Base-by-base conservation (phyloP, 169 alveolate genomes). In the Cryptosporidium meleagridis region DNA sequence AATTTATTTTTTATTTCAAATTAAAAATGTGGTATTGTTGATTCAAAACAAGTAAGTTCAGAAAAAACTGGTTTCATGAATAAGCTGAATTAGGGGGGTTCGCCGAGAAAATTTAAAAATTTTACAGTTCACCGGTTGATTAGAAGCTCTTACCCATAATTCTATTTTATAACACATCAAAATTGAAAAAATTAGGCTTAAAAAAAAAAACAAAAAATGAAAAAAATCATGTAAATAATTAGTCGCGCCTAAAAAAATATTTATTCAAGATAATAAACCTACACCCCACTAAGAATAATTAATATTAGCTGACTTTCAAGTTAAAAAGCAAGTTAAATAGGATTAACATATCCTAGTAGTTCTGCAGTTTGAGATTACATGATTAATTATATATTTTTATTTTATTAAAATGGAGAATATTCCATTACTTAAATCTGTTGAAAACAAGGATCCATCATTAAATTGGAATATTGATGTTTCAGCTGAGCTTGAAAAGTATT, bases 391-490 rank as follows among this genome's bases (percentile, higher is more conserved):
- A 14, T 10, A 31, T 31, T 65, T n/a, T 8, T 14, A 3, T 23
- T n/a, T 21, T 16, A 21, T 26, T 18, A 52, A 51, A 14, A 51
- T 72, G 73, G 75, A 80, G 55, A 65, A 53, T 44, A 62, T 80
- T 44, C 75, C 89, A 45, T 39, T 80, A 18, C 70, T 80, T 23
- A 80, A 65, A 23, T 80, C 75, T 10, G 62, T 80, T 21, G 89
- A 80, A 44, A 44, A 65, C 39, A 80, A 80, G 68, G 89, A 80
- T 65, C 89, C 75, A 16, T 80, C 89, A 41, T 45, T 80, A 39
- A 80, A 80, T 29, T 80, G 89, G 89, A 80, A 80, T 80, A 80
- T 80, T 9, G 89, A 80, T 41, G 89, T 80, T 80, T 80, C 89
- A 29, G 75, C 89, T 1, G 89, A 80, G 29, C 65, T 80, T 26